A percentile compares a stretch with the other conserved stretches of the same genome.
Conservation (phyloP, 2,329 filamentous ascomycete genomes). For the Mariannaea sp. region DNA sequence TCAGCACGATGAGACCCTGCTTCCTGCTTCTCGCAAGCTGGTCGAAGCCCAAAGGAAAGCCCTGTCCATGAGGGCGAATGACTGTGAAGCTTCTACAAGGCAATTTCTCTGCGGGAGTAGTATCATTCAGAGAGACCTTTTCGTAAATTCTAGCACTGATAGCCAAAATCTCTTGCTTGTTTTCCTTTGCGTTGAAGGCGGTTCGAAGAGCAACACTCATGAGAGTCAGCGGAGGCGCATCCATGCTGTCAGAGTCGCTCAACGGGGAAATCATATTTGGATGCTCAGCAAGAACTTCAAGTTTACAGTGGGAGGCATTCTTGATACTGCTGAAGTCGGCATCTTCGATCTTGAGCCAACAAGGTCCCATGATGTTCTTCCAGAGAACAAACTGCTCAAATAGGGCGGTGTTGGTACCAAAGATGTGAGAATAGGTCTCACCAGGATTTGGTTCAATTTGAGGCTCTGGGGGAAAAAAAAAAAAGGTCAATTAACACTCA, state of each 20-base stretch:
- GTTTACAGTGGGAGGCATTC: constrained; percentile 95
- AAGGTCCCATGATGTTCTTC: constrained; percentile 99
- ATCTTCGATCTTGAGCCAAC: constrained; percentile 90
- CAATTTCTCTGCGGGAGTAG: constrained; percentile 84
- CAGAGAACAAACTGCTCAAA: constrained; percentile 99
- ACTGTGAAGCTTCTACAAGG: constrained; percentile 91
- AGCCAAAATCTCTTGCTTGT: constrained; percentile 94
- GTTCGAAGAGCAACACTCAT: constrained; percentile 94
- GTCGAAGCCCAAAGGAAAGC: constrained; percentile 89
- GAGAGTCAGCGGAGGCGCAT: constrained; percentile 86
- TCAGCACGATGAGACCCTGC: constrained; percentile 76
- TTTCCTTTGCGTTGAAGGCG: constrained; percentile 85
- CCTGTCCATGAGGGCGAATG: constrained; percentile 76
- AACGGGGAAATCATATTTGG: constrained; percentile 76
- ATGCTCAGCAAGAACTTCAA: constrained; percentile 82
- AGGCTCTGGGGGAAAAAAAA: constrained; percentile 66
- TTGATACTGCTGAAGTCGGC: constrained; percentile 83
- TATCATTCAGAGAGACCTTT: constrained; percentile 84
- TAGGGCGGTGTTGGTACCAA: constrained; percentile 88
- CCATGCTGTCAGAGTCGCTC: constrained; percentile 78
- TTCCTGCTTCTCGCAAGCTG: constrained; percentile 71
- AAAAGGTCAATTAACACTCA: constrained; percentile 22
- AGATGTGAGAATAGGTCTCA: constrained; percentile 91
- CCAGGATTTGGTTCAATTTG: constrained; percentile 74
- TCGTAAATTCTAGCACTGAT: constrained; percentile 93